Percentiles rank a stretch among this genome's conserved stretches.
Evolutionary conservation across 768 basidiomycete genomes (phyloP).

Genomic region (Trametes maxima): DNA sequence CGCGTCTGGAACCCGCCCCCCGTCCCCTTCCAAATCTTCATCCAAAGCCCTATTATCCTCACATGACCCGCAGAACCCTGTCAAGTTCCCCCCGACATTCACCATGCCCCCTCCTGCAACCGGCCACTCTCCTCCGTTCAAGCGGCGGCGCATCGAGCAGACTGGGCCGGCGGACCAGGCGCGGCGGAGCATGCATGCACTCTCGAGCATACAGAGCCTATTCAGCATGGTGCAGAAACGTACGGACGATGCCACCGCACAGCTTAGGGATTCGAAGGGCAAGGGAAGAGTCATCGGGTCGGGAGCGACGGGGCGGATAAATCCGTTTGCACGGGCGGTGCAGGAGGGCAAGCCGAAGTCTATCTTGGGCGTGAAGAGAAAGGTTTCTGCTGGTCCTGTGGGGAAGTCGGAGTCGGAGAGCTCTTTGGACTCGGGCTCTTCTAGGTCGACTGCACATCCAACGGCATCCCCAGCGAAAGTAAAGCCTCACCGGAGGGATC

Average conservation of each 20-base stretch:
- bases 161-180: slow-evolving; percentile 8
- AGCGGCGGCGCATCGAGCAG: slow-evolving; percentile 7
- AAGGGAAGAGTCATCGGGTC: neutral
- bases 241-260: neutral
- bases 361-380: neutral
- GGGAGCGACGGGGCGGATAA: neutral
- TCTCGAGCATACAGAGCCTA: slow-evolving; percentile 17
- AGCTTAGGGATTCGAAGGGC: neutral
- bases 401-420: neutral
- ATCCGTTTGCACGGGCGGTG: slow-evolving; percentile 11
- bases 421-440: neutral
- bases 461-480: neutral
- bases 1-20: neutral
- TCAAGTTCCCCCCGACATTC: neutral
- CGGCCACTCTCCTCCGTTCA: neutral
- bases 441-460: neutral
- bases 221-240: slow-evolving; percentile 15
- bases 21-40: too few species aligned
- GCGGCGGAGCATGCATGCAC: slow-evolving; percentile 13
- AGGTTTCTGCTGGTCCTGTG: neutral
- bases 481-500: too few species aligned
- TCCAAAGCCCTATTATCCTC: too few species aligned
- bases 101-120: neutral
- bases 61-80: too few species aligned
- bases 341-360: neutral